Percentiles rank a stretch among this genome's conserved stretches.
These are phyloP conservation scores for Micractinium sp. DNA, from an alignment of 139 green algal genomes.

Conservation along the genomic window DNA sequence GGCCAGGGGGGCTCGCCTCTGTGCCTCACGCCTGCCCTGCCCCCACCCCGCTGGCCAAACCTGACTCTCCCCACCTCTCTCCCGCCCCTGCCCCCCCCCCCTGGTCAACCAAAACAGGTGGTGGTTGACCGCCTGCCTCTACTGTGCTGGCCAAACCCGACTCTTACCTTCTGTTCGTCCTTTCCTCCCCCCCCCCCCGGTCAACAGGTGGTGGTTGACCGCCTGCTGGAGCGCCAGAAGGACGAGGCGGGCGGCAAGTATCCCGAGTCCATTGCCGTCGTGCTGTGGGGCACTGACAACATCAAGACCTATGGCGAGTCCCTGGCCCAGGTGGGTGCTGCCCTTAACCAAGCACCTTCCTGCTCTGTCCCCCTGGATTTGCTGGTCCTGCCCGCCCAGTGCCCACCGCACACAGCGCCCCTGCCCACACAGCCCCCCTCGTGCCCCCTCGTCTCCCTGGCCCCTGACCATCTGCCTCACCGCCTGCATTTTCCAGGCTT, in stretches of 20 bases:
- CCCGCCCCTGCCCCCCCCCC: too few relatives aligned
- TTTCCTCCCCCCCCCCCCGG: not conserved
- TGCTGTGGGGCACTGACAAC: slow-evolving; percentile 99
- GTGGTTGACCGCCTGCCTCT: too few relatives aligned
- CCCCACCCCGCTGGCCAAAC: too few relatives aligned
- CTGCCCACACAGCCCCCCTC: not conserved
- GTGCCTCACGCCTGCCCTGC: too few relatives aligned
- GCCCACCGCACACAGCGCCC: too few relatives aligned
- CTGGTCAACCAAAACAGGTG: too few relatives aligned
- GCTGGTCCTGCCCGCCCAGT: not conserved
- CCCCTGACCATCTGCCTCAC: too few relatives aligned
- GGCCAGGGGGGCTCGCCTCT: too few relatives aligned
- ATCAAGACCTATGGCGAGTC: slow-evolving; percentile 99
- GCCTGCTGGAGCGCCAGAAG: slow-evolving; percentile 92
- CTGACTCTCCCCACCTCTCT: too few relatives aligned
- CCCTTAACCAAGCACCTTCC: not conserved
- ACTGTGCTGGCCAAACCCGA: too few relatives aligned
- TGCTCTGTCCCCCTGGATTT: not conserved
- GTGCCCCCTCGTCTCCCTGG: not conserved
- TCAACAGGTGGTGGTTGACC: slow-evolving; percentile 82
- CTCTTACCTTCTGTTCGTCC: too few relatives aligned
- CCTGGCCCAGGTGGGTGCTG: slow-evolving; percentile 81
- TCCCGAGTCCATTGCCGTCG: slow-evolving; percentile 97
- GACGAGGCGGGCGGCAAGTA: slow-evolving; percentile 91
- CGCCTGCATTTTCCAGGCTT: too few relatives aligned